phyloP scores from a whole-genome alignment of 352 stramenopile species.

The Pythium biforme region DNA sequence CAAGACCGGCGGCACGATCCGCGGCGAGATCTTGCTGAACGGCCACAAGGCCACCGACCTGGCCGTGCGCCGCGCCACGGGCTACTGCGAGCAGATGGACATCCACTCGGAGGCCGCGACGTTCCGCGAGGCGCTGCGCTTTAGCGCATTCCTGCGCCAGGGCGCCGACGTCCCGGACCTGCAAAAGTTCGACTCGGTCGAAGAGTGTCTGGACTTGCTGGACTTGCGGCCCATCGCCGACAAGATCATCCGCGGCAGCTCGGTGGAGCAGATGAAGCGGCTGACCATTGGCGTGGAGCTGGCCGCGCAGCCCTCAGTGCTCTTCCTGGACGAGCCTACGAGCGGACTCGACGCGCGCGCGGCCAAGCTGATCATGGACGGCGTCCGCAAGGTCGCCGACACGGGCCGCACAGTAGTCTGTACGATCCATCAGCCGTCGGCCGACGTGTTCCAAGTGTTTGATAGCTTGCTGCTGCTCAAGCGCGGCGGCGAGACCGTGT shows the following conservation, averaged over 20 bases:
- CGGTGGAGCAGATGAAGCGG: slow-evolving; percentile 66
- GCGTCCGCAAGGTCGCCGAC: slow-evolving; percentile 79
- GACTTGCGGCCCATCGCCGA: slow-evolving; percentile 11
- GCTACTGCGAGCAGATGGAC: slow-evolving; percentile 89
- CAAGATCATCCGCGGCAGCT: slow-evolving; percentile 7
- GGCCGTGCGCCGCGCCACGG: background rate
- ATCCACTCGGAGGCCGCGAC: slow-evolving; percentile 79
- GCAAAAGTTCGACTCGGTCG: background rate
- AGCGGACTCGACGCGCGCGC: slow-evolving; percentile 85
- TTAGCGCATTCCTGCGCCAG: background rate
- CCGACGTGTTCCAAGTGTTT: slow-evolving; percentile 89
- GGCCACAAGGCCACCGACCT: slow-evolving; percentile 4
- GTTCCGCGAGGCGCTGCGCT: slow-evolving; percentile 5
- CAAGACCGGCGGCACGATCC: background rate
- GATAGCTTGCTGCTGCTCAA: slow-evolving; percentile 87
- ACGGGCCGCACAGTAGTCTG: slow-evolving; percentile 31
- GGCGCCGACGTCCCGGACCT: background rate
- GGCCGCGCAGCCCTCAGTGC: slow-evolving; percentile 76
- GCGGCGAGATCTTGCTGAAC: slow-evolving; percentile 5
- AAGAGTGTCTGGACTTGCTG: slow-evolving; percentile 7
- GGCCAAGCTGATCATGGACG: slow-evolving; percentile 85
- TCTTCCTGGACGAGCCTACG: slow-evolving; percentile 92
- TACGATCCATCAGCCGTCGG: slow-evolving; percentile 34
- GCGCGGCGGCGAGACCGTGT: slow-evolving; percentile 56
- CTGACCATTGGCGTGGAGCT: slow-evolving; percentile 90